A percentile compares a stretch with the other conserved stretches of the same genome.
phyloP scores from a whole-genome alignment of 352 stramenopile genomes.

The Pythium insidiosum region DNA sequence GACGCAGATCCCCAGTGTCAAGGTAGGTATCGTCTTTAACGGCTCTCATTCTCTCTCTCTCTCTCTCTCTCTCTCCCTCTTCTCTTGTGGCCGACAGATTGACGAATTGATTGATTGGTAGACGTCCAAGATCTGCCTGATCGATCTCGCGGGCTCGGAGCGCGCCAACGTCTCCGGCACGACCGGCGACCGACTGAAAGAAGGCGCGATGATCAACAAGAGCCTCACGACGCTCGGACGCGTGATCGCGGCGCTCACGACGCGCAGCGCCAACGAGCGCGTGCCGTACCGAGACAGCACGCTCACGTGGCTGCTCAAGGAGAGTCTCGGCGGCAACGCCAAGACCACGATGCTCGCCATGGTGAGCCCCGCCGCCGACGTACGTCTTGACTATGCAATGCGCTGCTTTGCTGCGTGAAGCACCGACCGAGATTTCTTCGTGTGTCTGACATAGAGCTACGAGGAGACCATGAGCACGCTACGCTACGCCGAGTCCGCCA shows the following conservation, averaged over 20 bases:
- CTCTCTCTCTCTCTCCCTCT: too few relatives aligned
- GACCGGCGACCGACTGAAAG: constrained; percentile 83
- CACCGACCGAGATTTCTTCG: too few relatives aligned
- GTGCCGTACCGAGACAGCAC: constrained; percentile 84
- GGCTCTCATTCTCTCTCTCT: not conserved
- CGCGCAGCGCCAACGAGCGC: constrained; percentile 41
- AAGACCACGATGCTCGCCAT: constrained; percentile 89
- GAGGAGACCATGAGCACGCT: constrained; percentile 83
- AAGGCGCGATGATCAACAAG: constrained; percentile 91
- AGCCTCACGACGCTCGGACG: constrained; percentile 85
- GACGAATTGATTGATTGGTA: too few relatives aligned
- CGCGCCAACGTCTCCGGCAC: constrained; percentile 73
- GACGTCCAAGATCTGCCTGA: constrained; percentile 84
- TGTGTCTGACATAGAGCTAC: constrained; percentile 41
- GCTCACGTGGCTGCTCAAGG: constrained; percentile 82
- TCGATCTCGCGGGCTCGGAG: constrained; percentile 80
- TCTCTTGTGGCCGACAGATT: too few relatives aligned
- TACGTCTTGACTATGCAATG: too few relatives aligned
- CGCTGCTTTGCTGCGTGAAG: too few relatives aligned
- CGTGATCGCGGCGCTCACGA: constrained; percentile 83
- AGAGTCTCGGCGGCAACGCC: constrained; percentile 75
- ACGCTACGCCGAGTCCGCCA: constrained; percentile 76
- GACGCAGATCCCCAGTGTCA: constrained; percentile 53
- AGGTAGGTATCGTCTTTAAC: constrained; percentile 25
- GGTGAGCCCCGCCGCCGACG: constrained; percentile 66